Conservation (phyloP, 2,329 filamentous ascomycete genomes). For the Fusarium duplospermum region DNA sequence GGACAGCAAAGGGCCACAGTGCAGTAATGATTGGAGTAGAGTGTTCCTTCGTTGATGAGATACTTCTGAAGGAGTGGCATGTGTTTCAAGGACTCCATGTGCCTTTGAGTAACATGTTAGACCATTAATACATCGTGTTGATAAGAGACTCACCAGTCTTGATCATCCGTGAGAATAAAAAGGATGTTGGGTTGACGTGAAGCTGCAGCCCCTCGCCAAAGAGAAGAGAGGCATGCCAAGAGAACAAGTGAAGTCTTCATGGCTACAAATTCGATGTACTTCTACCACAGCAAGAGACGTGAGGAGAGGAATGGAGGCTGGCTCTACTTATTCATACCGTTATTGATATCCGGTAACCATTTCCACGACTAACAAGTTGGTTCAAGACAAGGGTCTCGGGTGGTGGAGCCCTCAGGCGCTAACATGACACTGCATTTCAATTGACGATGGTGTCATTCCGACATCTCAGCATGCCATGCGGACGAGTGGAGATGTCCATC, state of each 20-base stretch:
- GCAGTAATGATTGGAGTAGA: neutral
- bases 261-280: neutral
- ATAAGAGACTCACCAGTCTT: neutral
- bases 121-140: accelerated
- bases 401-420: neutral
- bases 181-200: neutral
- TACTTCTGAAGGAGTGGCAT: neutral
- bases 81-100: neutral
- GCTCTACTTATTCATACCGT: neutral
- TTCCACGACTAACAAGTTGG: neutral
- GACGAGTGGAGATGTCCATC: neutral
- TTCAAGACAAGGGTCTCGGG: neutral
- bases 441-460: neutral
- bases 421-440: neutral
- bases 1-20: neutral
- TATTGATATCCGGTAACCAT: neutral
- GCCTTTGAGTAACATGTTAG: neutral
- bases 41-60: neutral
- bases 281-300: neutral
- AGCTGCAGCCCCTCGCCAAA: neutral
- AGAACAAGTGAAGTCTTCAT: neutral
- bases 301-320: neutral
- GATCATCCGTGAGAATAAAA: neutral
- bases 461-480: neutral
- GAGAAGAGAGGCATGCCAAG: neutral